These are phyloP conservation scores for Aegilops sharonensis DNA, from an alignment of 176 grass and related monocot genomes.

Conservation along the genomic window DNA sequence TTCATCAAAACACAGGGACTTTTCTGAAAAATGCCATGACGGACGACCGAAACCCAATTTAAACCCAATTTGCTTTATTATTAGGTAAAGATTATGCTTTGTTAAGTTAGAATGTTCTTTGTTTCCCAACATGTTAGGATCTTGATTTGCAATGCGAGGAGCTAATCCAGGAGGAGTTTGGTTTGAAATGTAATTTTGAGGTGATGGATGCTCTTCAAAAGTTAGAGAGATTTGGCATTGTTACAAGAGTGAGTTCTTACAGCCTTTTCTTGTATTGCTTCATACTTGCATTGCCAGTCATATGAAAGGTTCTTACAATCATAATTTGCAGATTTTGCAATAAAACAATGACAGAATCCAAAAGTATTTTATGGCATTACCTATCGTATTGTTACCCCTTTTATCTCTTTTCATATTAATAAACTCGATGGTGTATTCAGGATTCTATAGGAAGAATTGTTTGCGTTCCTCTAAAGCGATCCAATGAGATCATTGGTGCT, in stretches of 20 bases:
- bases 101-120: constrained; percentile 8
- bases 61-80: no score
- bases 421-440: constrained; percentile 27
- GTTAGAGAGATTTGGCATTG: constrained; percentile 86
- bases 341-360: not conserved
- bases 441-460: constrained; percentile 92
- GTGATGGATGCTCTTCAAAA: constrained; percentile 91
- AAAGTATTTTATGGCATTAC: not conserved
- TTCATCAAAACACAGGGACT: no score
- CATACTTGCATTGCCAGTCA: not conserved
- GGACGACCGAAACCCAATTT: no score
- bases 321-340: not conserved
- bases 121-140: constrained; percentile 50
- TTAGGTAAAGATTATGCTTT: no score
- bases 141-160: constrained; percentile 94
- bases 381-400: not conserved
- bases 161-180: constrained; percentile 93
- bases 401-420: not conserved
- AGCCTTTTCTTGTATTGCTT: constrained; percentile 14
- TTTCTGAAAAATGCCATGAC: no score
- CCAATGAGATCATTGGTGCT: constrained; percentile 86
- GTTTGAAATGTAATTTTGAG: constrained; percentile 89
- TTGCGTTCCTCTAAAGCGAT: constrained; percentile 65
- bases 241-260: constrained; percentile 72
- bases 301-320: not conserved